Evolutionary conservation across 225 moss, liverwort and hornwort species (phyloP).

Genomic region (Neckera pumila): DNA sequence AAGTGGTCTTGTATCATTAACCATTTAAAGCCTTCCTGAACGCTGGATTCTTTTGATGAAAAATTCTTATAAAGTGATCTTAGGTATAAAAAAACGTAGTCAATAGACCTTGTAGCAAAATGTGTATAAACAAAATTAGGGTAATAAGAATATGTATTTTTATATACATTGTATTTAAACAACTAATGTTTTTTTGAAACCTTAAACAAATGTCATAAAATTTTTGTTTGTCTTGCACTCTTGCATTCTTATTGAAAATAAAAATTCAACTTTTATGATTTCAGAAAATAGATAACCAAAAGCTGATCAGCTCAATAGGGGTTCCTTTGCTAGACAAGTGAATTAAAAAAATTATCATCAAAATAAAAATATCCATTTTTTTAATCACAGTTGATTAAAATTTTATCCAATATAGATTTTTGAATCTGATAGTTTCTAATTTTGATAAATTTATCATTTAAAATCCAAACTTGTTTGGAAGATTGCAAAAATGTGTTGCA

Average conservation of each 20-base stretch:
- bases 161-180: not conserved
- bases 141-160: not conserved
- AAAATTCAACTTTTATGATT: not conserved
- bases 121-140: not conserved
- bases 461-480: not conserved
- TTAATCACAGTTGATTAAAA: not conserved
- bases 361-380: fast-evolving
- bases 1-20: not conserved
- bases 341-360: too few species aligned
- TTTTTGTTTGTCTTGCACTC: not conserved
- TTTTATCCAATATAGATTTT: not conserved
- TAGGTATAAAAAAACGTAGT: not conserved
- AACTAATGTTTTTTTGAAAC: not conserved
- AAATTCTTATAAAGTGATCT: not conserved
- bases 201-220: not conserved
- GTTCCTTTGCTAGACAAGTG: not conserved
- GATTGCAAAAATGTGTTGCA: not conserved
- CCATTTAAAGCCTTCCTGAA: not conserved
- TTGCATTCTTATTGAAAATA: not conserved
- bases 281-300: not conserved
- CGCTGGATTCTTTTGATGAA: not conserved
- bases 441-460: not conserved
- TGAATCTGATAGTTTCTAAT: too few species aligned
- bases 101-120: not conserved
- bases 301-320: too few species aligned